Conservation (phyloP, 2,329 filamentous ascomycete genomes). For the Cyphellophora attinorum region DNA sequence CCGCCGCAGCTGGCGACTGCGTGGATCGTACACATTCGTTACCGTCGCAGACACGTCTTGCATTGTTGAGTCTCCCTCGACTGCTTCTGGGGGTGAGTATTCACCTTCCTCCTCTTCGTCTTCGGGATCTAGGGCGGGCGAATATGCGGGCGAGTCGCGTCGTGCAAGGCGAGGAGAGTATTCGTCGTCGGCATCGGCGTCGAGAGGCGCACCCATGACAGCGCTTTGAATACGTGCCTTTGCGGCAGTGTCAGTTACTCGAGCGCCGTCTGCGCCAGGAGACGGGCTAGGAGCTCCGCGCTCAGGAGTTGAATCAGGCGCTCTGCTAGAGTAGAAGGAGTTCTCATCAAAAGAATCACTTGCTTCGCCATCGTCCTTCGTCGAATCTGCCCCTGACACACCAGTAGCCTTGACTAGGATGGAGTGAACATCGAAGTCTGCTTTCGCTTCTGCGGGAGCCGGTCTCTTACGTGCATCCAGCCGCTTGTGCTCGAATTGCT, state of each 20-base stretch:
- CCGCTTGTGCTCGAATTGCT: slow-evolving; percentile 62
- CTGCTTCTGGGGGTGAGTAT: slow-evolving; percentile 37
- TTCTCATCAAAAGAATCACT: slow-evolving; percentile 75
- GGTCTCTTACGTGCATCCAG: slow-evolving; percentile 39
- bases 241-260: slow-evolving; percentile 21
- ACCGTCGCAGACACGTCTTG: slow-evolving; percentile 16
- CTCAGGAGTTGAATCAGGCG: slow-evolving; percentile 62
- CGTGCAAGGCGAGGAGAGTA: slow-evolving; percentile 3
- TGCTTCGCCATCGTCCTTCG: slow-evolving; percentile 36
- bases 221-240: slow-evolving; percentile 13
- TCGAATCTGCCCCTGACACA: slow-evolving; percentile 59
- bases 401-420: slow-evolving; percentile 62
- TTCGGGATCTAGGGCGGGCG: slow-evolving; percentile 7
- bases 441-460: slow-evolving; percentile 41
- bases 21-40: slow-evolving; percentile 14
- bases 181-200: slow-evolving; percentile 5
- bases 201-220: slow-evolving; percentile 14
- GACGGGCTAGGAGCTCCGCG: slow-evolving; percentile 21
- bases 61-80: slow-evolving; percentile 21
- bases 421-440: slow-evolving; percentile 61
- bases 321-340: slow-evolving; percentile 90
- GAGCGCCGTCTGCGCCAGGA: slow-evolving; percentile 21
- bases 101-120: slow-evolving; percentile 35
- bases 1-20: slow-evolving; percentile 16
- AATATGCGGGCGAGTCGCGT: slow-evolving; percentile 3